phyloP scores from a whole-genome alignment of 768 basidiomycete genomes.

The Auricularia heimuer region DNA sequence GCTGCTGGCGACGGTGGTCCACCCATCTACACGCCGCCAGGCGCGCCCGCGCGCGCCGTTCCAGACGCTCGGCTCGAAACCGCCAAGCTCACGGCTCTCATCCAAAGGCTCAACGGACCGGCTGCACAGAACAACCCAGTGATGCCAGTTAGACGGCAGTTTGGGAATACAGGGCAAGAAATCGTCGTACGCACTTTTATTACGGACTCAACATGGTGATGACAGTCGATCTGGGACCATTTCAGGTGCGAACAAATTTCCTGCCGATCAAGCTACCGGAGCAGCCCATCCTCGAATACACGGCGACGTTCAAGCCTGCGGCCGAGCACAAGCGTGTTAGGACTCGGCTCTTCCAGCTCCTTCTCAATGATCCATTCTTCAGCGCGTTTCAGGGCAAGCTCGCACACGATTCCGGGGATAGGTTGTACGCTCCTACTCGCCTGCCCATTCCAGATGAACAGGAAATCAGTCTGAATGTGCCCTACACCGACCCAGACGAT shows the following conservation, averaged over 20 bases:
- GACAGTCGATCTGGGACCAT: no score
- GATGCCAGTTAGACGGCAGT: constrained; percentile 49
- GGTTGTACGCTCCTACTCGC: constrained; percentile 31
- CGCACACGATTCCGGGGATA: constrained; percentile 42
- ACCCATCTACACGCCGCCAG: constrained; percentile 12
- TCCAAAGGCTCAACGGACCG: constrained; percentile 32
- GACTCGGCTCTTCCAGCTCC: constrained; percentile 42
- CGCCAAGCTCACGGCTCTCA: constrained; percentile 31
- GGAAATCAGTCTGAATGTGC: constrained; percentile 3
- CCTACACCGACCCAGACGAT: not conserved
- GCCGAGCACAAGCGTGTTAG: constrained; percentile 40
- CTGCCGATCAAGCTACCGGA: constrained; percentile 38
- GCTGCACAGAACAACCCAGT: constrained; percentile 19
- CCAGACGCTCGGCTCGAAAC: constrained; percentile 43
- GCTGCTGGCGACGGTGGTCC: constrained; percentile 34
- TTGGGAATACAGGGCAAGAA: constrained; percentile 38
- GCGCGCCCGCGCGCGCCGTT: constrained; percentile 29
- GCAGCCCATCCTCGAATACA: constrained; percentile 45
- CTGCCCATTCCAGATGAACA: constrained; percentile 28
- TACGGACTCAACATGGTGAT: no score
- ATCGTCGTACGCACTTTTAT: constrained; percentile 32
- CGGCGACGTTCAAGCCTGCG: constrained; percentile 13
- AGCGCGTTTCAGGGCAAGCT: constrained; percentile 27
- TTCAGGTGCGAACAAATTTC: constrained; percentile 37
- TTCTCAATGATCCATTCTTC: constrained; percentile 34